Evolutionary conservation across 192 early-diverging fungal genomes (phyloP), one percentile per base, ranked within the genome.

Genomic region (Paraglomus brasilianum): DNA sequence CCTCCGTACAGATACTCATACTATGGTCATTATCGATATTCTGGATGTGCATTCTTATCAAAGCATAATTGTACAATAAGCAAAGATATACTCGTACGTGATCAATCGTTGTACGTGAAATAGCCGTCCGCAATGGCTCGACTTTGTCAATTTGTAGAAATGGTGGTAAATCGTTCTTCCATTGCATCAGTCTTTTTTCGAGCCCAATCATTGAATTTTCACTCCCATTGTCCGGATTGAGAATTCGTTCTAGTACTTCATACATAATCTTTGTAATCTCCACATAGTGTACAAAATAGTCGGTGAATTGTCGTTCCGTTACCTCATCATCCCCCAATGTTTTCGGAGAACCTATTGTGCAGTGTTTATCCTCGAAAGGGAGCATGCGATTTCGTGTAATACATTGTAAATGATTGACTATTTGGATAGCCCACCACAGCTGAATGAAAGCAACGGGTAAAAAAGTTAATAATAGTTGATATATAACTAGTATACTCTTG

Each of bases 61-160:
- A 21, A 15, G 64, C 49, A 41, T 66, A 66, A 66, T 66, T 48
- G 51, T 66, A 66, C 19, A 66, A 43, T 19, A 66, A 51, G 39
- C 48, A 51, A 15, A 51, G 24, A 40, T 66, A 66, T 40, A 66
- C 40, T 14, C 64, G 21, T 19, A 66, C 19, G 21, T 66, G 64
- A 13, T 52, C 64, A 8, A 66, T 66, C n/a, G 64, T 66, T 11
- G 48, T 66, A 51, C 51, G 47, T 15, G 14, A 19, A 11, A n/a
- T 40, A 46, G 22, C 2, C 13, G 8, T 66, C 22, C 21, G 22
- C 10, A 51, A 50, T 9, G 36, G 0, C 7, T 19, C 19, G 11
- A 10, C 10, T 30, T 51, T 36, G 19, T 66, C 64, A 7, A 66
- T 51, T 8, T 19, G 10, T 19, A 66, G 30, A 21, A 14, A 66